Conservation (phyloP, 495 filamentous ascomycete species). For the Ramalina peruviana region DNA sequence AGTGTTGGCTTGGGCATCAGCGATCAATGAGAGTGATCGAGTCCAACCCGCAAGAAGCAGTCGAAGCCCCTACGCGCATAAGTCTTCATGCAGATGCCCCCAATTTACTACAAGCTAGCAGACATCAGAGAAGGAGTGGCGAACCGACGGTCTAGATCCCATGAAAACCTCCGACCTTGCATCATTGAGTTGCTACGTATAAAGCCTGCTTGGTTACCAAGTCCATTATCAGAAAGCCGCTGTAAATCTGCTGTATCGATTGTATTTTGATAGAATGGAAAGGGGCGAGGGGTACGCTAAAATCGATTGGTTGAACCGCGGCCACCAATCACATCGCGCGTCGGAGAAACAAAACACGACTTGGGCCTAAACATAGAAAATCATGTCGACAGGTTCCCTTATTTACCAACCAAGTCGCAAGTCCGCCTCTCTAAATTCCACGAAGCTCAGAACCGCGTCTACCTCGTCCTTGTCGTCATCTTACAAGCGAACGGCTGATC, state of each 20-base stretch:
- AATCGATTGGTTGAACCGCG: not conserved
- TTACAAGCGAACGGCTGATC: not conserved
- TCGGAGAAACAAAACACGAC: not conserved
- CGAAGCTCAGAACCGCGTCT: not conserved
- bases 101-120: conserved; percentile 35
- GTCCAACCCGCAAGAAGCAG: too few relatives aligned
- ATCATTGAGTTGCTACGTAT: too few relatives aligned
- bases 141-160: too few relatives aligned
- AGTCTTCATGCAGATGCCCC: conserved; percentile 35
- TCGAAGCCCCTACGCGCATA: conserved; percentile 39
- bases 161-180: too few relatives aligned
- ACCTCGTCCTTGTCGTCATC: not conserved
- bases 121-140: too few relatives aligned
- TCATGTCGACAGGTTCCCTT: too few relatives aligned
- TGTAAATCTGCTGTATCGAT: too few relatives aligned
- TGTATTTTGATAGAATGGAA: too few relatives aligned
- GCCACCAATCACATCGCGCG: not conserved
- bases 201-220: too few relatives aligned
- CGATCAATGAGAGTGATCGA: too few relatives aligned
- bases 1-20: too few relatives aligned
- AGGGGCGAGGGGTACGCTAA: conserved; percentile 21
- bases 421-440: not conserved
- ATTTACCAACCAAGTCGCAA: not conserved
- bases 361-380: not conserved
- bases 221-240: conserved; percentile 10